Evolutionary conservation across 129 eudicot species (phyloP), one percentile per base, ranked within the genome.

Genomic region (Helianthus tuberosus): DNA sequence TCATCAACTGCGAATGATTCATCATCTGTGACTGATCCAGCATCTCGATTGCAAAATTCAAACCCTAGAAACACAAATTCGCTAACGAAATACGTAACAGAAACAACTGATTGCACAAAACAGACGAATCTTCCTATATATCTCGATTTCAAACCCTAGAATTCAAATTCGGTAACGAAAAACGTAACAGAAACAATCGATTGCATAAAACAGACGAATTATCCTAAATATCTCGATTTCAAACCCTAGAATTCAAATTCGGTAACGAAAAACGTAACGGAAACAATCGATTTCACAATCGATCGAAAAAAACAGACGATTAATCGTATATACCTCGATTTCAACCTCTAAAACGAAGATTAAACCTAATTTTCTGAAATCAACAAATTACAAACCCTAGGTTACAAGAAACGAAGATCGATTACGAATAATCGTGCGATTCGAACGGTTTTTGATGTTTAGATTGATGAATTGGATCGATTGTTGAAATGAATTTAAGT

Each of bases 1-100:
- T 69, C 81, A 77, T 81, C 78, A 72, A 69, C 78, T 74, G 67
- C 47, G 74, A 8, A 59, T 70, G 82, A 76, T 76, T 57, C 69
- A 29, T 82, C 65, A 77, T 78, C 77, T 58, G 71, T 3, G 53
- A 27, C 63, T 67, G 71, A 66, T 73, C 79, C 6, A 58, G 43
- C 71, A 79, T 79, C 72, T 55, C 39, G 27, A 39, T 59, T 3
- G 20, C 53, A 39, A 25, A 17, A 1, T 61, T 16, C 17, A 16
- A 78, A 55, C 68, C 77, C 73, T 71, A 71, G n/a, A 52, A 49
- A 61, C 43, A 4, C 71, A 27, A 78, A 36, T 49, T 62, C 46
- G 15, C 13, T 23, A 49, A 61, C 54, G 32, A 9, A 35, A 50
- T 12, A 38, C 29, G 64, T 38, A 13, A 25, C 36, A 43, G 47